Percentiles rank a stretch among this genome's conserved stretches.
Conservation (phyloP, 2,329 filamentous ascomycete species). For the Stenocarpella maydis region DNA sequence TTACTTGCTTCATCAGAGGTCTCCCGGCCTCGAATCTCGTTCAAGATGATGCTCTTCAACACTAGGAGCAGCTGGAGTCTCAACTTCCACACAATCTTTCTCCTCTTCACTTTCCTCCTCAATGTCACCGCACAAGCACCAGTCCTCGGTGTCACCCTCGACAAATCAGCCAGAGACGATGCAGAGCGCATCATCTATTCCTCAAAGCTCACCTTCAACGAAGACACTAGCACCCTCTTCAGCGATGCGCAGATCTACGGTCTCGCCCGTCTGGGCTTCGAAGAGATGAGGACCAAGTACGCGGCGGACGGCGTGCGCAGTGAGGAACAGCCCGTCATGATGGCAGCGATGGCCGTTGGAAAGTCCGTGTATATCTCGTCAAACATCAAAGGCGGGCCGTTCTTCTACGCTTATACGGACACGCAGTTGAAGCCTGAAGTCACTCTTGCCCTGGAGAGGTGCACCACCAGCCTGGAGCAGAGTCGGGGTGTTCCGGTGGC, state of each 20-base stretch:
- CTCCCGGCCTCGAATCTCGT: background rate
- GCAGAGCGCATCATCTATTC: conserved; percentile 7
- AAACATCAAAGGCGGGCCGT: conserved; percentile 3
- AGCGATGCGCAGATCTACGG: conserved; percentile 12
- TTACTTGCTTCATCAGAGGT: background rate
- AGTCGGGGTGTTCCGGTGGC: conserved; percentile 1
- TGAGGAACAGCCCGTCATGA: conserved; percentile 1
- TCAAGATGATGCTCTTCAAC: background rate
- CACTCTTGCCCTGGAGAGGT: background rate
- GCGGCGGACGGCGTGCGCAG: background rate
- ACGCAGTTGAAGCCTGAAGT: background rate
- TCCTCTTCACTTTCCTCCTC: conserved; percentile 2
- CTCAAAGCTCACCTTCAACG: background rate
- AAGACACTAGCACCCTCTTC: conserved; percentile 3
- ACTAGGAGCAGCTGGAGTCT: background rate
- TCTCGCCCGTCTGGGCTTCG: conserved; percentile 4
- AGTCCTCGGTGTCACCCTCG: background rate
- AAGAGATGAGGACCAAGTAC: conserved; percentile 19
- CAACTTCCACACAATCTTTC: background rate
- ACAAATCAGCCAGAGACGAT: background rate
- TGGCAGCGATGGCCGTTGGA: conserved; percentile 11
- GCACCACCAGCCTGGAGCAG: background rate
- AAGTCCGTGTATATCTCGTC: background rate
- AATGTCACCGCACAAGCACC: conserved; percentile 3
- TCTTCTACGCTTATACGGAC: conserved; percentile 1